Conservation (phyloP, 768 basidiomycete genomes). For the Pisolithus marmoratus region DNA sequence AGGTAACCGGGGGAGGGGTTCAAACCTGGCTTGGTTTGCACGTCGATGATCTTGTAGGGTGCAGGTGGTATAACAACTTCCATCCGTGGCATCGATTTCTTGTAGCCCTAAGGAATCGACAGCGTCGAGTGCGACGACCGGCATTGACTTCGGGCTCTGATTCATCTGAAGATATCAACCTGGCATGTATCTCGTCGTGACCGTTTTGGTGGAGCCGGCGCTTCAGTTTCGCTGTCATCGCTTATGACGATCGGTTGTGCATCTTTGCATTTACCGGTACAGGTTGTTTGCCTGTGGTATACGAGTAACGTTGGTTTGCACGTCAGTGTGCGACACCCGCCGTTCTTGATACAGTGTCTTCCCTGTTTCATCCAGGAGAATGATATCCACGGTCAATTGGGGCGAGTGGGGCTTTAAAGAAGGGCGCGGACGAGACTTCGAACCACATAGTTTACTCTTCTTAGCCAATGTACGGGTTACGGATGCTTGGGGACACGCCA, state of each 20-base stretch:
- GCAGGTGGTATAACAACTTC: constrained; percentile 41
- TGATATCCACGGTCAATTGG: constrained; percentile 60
- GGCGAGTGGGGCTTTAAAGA: constrained; percentile 40
- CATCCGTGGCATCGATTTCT: constrained; percentile 20
- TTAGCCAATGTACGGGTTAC: constrained; percentile 14
- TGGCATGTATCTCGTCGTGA: constrained; percentile 12
- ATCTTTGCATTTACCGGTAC: not conserved
- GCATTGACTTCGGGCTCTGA: constrained; percentile 32
- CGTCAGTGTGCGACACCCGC: constrained; percentile 45
- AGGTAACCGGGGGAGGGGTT: constrained; percentile 11
- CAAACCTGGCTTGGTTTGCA: not conserved
- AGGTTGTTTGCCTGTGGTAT: constrained; percentile 7
- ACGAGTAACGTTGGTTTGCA: constrained; percentile 30
- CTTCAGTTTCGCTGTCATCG: constrained; percentile 26
- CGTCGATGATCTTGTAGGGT: constrained; percentile 17
- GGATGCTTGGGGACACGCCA: constrained; percentile 33
- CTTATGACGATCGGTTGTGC: constrained; percentile 18
- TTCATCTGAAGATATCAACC: constrained; percentile 44
- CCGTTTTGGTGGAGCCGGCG: constrained; percentile 13
- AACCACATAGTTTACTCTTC: constrained; percentile 15
- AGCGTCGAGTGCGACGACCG: constrained; percentile 2
- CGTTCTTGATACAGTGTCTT: constrained; percentile 53
- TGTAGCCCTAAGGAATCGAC: constrained; percentile 6
- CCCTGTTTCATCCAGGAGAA: constrained; percentile 58
- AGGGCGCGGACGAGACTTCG: constrained; percentile 11